A percentile compares a stretch with the other conserved stretches of the same genome.
These are phyloP conservation scores for Chaetomium strumarium DNA, from an alignment of 2,329 filamentous ascomycete genomes.

Conservation along the genomic window DNA sequence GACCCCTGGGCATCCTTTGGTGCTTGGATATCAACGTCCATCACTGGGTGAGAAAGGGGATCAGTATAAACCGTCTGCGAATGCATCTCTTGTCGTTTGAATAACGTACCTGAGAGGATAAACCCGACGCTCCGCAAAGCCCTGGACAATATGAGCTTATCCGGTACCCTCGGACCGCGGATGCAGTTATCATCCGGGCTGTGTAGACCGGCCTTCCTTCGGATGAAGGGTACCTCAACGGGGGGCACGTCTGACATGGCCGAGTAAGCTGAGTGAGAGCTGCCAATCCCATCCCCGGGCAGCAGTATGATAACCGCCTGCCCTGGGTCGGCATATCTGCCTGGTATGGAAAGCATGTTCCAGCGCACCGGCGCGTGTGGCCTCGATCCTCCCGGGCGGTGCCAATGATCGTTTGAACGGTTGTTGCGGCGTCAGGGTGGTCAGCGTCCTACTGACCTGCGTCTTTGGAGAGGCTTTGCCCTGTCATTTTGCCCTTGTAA, in stretches of 20 bases:
- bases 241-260: neutral
- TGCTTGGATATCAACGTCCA: too few species aligned
- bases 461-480: neutral
- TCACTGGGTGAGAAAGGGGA: neutral
- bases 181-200: neutral
- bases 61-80: neutral
- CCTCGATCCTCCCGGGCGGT: neutral
- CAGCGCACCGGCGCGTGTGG: neutral
- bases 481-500: neutral
- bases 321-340: neutral
- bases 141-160: neutral
- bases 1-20: neutral
- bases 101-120: neutral
- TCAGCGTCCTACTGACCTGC: neutral
- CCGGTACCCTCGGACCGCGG: neutral
- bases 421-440: neutral
- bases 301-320: neutral
- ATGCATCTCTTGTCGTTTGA: neutral
- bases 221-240: neutral
- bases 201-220: neutral
- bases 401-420: neutral
- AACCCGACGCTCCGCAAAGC: neutral
- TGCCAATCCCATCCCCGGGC: neutral
- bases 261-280: constrained; percentile 7
- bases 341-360: neutral